Evolutionary conservation across 495 filamentous ascomycete species (phyloP), one percentile per base, ranked within the genome.

Genomic region (Immersiella caudata): DNA sequence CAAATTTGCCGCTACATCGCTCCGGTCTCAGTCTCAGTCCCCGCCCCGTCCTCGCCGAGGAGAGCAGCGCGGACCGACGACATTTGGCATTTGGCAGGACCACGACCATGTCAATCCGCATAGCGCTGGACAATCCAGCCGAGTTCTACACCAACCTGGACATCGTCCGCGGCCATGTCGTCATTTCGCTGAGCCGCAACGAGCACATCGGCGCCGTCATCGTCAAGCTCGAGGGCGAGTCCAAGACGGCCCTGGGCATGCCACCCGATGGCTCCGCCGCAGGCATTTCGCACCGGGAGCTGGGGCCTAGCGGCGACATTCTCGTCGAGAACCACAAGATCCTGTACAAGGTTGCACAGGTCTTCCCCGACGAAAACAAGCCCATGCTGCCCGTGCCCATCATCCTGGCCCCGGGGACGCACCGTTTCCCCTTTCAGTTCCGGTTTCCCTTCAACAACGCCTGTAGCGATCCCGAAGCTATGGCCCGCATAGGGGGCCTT

Each of bases 181-280:
- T 93, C 14, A 78, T 99, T 59, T 76, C 80, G 20, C 82, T 93
- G 7, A 76, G 75, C 11, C 87, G 85, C 26, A 86, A 88, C 63
- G 86, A 91, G 65, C 85, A 87, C 27, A 83, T 99, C 56, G 85
- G 89, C 27, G 86, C 87, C 14, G 90, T 99, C 62, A 85, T 93
- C 51, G 94, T 97, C 69, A 99, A 99, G 81, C 85, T 99, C 40
- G 94, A 99, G 75, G 95, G 94, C 62, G 93, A 96, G 76, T 91
- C 90, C 70, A 84, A 85, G 57, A 93, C 93, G 21, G 84, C 75
- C 68, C 80, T 78, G 70, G 81, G 72, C 58, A 64, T 76, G 2
- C 80, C 75, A 1, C 25, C 36, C 25, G 74, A 76, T 26, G 64
- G 36, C 64, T 60, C 67, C 26, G 64, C 64, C 33, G 61, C 52